Conservation (phyloP, 2,329 filamentous ascomycete genomes). For the Byssochlamys sp. region DNA sequence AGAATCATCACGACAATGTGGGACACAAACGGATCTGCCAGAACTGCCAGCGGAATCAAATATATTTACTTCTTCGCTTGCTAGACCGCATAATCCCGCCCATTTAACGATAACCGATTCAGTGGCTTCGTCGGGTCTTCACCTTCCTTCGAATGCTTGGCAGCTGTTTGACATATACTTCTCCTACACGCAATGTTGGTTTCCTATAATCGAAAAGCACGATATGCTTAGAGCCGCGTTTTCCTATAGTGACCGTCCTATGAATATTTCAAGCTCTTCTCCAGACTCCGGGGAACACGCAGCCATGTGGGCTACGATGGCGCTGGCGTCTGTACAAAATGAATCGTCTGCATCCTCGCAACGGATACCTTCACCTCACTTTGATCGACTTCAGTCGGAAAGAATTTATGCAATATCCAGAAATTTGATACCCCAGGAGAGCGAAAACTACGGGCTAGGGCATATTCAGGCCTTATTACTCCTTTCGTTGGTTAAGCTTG, state of each 20-base stretch:
- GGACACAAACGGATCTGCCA: not conserved
- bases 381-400: not conserved
- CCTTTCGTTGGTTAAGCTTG: not conserved
- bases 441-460: not conserved
- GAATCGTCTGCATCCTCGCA: not conserved
- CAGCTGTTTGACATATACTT: not conserved
- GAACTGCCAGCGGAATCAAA: not conserved
- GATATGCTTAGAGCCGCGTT: not conserved
- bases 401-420: not conserved
- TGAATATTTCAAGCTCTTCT: not conserved
- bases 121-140: not conserved
- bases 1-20: not conserved
- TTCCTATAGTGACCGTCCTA: not conserved
- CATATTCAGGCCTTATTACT: not conserved
- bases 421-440: not conserved
- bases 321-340: not conserved
- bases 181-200: not conserved
- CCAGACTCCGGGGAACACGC: not conserved
- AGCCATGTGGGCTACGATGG: not conserved
- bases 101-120: not conserved
- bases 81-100: not conserved
- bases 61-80: too few relatives aligned
- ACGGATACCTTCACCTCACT: not conserved
- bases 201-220: not conserved
- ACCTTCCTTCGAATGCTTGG: not conserved